A percentile compares a stretch with the other conserved stretches of the same genome.
Evolutionary conservation across 2,329 filamentous ascomycete species (phyloP).

Genomic region (Colletotrichum melonis): DNA sequence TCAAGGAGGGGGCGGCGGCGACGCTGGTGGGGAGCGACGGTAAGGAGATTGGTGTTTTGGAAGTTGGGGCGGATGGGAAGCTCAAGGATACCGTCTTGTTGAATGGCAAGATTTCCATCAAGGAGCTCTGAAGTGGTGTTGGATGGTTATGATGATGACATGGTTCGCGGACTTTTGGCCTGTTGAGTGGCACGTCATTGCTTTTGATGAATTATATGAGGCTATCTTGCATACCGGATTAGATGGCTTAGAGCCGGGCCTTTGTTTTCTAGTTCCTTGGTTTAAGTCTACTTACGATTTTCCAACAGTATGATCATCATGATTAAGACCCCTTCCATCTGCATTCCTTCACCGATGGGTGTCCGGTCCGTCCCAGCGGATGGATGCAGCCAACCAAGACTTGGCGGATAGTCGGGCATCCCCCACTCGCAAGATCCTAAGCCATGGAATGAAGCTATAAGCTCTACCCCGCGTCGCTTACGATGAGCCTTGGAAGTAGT

Average conservation of each 20-base stretch:
- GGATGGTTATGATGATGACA: neutral
- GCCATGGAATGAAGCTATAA: neutral
- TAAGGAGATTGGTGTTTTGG: slow-evolving; percentile 51
- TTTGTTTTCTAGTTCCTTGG: neutral
- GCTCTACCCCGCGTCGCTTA: neutral
- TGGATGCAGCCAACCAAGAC: slow-evolving; percentile 3
- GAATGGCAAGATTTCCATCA: slow-evolving; percentile 46
- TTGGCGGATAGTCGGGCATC: slow-evolving; percentile 23
- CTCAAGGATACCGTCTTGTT: slow-evolving; percentile 52
- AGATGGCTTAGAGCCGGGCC: slow-evolving; percentile 27
- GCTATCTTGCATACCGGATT: slow-evolving; percentile 27
- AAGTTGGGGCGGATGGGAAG: slow-evolving; percentile 51
- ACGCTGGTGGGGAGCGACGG: slow-evolving; percentile 57
- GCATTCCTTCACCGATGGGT: neutral
- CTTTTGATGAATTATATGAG: slow-evolving; percentile 20
- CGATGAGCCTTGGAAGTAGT: neutral
- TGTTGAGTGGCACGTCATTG: neutral
- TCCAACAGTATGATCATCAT: neutral
- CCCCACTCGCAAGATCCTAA: neutral
- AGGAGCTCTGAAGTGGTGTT: slow-evolving; percentile 14
- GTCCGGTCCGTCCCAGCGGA: slow-evolving; percentile 9
- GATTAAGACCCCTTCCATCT: neutral
- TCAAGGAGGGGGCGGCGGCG: slow-evolving; percentile 52
- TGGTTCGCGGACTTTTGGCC: neutral
- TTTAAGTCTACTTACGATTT: neutral